Base-by-base conservation (phyloP, 192 early-diverging fungal species). In the Coemansia sp. region DNA sequence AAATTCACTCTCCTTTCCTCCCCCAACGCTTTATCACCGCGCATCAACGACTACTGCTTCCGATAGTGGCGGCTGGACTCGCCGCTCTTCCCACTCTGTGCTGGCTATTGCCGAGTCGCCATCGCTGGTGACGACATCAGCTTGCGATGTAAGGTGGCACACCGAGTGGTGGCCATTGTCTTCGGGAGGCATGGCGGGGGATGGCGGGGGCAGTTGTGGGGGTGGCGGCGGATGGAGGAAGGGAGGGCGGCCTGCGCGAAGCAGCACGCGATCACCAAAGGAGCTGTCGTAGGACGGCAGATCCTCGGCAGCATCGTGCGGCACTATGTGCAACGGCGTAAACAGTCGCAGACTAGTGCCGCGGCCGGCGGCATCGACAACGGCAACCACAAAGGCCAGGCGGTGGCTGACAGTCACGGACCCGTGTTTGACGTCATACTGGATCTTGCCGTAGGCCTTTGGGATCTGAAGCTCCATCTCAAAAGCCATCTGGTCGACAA, bases 271-370 rank as follows among this genome's bases (percentile, higher is more conserved):
- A 67, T 79, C 75, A 17, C 62, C 58, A 55, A 68, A 68, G n/a
- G 70, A 71, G 62, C 59, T 67, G 37, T 42, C 30, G 30, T 79
- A 79, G 30, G 75, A 65, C 10, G 75, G 75, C 47, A 79, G 63
- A 53, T 72, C 69, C 19, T 72, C 57, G 59, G 55, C 52, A 1
- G 31, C 59, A 53, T 76, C 70, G 53, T 60, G 62, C 11, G 75
- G 75, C 75, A 79, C 69, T 20, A 79, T 79, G 31, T 79, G 75
- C 50, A 79, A 56, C 36, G 75, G 75, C 50, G 75, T 79, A 31
- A 79, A 79, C 59, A 79, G 44, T 6, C 75, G 64, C 60, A 79
- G 36, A 38, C 70, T 72, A n/a, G 75, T 79, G 40, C 75, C 69
- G n/a, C 52, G 69, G 15, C 75, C 75, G 22, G 57, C 29, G 59